Evolutionary conservation across 2,329 filamentous ascomycete species (phyloP).

Genomic region (Fusarium chaquense): DNA sequence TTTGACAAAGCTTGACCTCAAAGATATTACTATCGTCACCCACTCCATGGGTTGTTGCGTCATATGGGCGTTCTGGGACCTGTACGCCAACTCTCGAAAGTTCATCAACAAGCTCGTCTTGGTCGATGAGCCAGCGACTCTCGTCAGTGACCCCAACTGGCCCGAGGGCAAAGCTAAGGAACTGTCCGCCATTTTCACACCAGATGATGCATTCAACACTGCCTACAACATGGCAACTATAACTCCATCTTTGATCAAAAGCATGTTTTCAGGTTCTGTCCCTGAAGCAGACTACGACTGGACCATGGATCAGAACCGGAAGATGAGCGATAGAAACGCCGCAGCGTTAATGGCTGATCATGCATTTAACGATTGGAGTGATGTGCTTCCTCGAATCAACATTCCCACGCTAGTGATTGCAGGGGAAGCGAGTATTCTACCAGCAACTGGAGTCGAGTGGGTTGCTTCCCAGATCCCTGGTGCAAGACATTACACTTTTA

Average conservation of each 20-base stretch:
- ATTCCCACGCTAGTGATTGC: not conserved
- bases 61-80: conserved; percentile 7
- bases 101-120: not conserved
- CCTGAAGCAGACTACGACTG: not conserved
- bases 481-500: not conserved
- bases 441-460: not conserved
- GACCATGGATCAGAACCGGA: not conserved
- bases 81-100: not conserved
- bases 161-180: not conserved
- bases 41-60: conserved; percentile 9
- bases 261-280: not conserved
- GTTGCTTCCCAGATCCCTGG: conserved; percentile 2
- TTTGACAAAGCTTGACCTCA: not conserved
- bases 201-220: not conserved
- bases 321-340: conserved; percentile 1
- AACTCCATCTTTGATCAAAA: not conserved
- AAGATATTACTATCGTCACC: not conserved
- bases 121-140: not conserved
- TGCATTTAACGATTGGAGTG: not conserved
- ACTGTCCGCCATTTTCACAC: not conserved
- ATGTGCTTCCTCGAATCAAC: not conserved
- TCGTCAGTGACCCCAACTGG: conserved; percentile 3
- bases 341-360: not conserved
- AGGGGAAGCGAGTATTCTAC: not conserved
- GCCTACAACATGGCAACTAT: not conserved